Percentiles rank a stretch among this genome's conserved stretches.
Conservation (phyloP, 2,329 filamentous ascomycete species). For the Lasiodiplodia gonubiensis region DNA sequence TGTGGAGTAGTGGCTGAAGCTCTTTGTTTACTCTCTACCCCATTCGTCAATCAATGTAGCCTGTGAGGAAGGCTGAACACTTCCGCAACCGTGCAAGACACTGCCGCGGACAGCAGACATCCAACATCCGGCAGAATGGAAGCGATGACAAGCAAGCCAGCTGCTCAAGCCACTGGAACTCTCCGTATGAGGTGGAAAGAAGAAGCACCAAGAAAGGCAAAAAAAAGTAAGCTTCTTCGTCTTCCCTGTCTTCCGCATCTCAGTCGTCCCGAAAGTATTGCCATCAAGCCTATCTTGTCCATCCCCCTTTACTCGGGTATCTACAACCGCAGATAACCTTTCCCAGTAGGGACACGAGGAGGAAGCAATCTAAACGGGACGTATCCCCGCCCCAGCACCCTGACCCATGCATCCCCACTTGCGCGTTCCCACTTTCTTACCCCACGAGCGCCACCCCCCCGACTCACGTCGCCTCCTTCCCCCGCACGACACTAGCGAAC, state of each 20-base stretch:
- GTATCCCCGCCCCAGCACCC: neutral
- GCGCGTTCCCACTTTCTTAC: neutral
- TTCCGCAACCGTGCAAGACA: neutral
- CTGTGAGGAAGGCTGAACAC: neutral
- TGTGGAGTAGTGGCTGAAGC: too few species aligned
- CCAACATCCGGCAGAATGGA: neutral
- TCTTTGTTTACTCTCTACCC: too few species aligned
- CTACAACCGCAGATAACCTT: too few species aligned
- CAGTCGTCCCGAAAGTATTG: too few species aligned
- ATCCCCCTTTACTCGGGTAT: neutral
- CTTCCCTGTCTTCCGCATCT: too few species aligned
- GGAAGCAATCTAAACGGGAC: neutral
- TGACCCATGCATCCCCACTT: neutral
- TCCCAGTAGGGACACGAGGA: neutral
- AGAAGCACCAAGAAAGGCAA: neutral
- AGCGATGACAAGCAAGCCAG: neutral
- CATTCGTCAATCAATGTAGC: too few species aligned
- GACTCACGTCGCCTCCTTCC: neutral
- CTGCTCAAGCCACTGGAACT: neutral
- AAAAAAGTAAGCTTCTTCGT: neutral
- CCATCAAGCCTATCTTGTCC: too few species aligned
- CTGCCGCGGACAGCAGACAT: neutral
- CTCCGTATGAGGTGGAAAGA: neutral
- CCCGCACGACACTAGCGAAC: neutral
- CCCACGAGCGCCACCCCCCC: neutral